A percentile compares a stretch with the other conserved stretches of the same genome.
These are phyloP conservation scores for Tylopilus sp. DNA, from an alignment of 768 basidiomycete genomes.

Conservation along the genomic window DNA sequence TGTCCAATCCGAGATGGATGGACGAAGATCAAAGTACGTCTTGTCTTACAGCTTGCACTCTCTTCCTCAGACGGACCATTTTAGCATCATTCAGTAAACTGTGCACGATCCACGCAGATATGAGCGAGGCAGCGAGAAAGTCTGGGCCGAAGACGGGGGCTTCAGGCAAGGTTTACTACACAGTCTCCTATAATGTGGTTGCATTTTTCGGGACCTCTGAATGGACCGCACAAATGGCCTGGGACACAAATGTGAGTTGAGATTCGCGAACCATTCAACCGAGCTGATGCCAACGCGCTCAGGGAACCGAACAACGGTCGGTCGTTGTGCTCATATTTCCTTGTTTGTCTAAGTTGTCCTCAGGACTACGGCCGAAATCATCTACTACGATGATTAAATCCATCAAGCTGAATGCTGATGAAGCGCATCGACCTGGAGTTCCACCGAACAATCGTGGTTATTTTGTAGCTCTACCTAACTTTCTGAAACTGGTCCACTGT, in stretches of 20 bases:
- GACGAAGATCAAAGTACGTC: constrained; percentile 9
- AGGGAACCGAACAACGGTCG: background rate
- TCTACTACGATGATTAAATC: too few relatives aligned
- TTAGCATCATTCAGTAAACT: background rate
- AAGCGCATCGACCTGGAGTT: too few relatives aligned
- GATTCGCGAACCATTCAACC: too few relatives aligned
- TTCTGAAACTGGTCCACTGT: too few relatives aligned
- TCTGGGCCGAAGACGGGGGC: background rate
- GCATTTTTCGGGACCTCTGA: constrained; percentile 3
- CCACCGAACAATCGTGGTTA: too few relatives aligned
- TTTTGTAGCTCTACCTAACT: too few relatives aligned
- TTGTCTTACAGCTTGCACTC: background rate
- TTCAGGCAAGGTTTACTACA: constrained; percentile 3
- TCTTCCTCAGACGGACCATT: background rate
- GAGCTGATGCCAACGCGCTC: too few relatives aligned
- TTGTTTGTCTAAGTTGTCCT: too few relatives aligned
- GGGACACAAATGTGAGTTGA: constrained; percentile 1
- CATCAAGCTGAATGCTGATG: too few relatives aligned
- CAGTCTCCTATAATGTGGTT: background rate
- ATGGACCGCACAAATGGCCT: constrained; percentile 2
- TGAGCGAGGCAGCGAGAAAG: background rate
- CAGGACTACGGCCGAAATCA: too few relatives aligned
- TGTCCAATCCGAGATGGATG: background rate
- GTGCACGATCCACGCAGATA: background rate
- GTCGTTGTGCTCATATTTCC: background rate